phyloP scores from a whole-genome alignment of 2,329 filamentous ascomycete genomes.

The Hyphodiscus sp. region DNA sequence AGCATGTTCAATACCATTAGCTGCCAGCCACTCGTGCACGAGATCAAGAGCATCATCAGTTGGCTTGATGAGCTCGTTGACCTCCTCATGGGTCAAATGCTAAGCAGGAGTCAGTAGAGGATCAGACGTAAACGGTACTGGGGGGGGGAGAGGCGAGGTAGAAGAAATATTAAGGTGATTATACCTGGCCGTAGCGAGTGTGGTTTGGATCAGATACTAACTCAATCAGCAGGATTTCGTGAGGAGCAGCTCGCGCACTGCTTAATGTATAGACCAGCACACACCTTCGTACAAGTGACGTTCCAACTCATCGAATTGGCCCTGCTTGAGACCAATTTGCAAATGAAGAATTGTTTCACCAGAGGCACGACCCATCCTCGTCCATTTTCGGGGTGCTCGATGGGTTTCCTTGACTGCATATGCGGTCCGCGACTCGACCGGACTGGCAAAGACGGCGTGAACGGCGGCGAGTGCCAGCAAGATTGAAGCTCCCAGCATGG shows the following conservation, averaged over 20 bases:
- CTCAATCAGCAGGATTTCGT: not conserved
- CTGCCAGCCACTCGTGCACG: conserved; percentile 49
- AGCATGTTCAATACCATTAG: conserved; percentile 42
- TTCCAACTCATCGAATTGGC: conserved; percentile 48
- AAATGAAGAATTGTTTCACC: conserved; percentile 44
- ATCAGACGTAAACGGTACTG: no score
- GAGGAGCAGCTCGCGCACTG: not conserved
- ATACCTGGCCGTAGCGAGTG: conserved; percentile 40
- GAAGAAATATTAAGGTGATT: no score
- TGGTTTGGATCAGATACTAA: conserved; percentile 47
- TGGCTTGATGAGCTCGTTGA: conserved; percentile 48
- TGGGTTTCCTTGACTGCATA: conserved; percentile 52
- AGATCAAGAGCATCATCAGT: conserved; percentile 43
- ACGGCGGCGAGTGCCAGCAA: no score
- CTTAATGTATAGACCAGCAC: not conserved
- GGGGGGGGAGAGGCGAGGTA: no score
- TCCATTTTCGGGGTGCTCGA: conserved; percentile 45
- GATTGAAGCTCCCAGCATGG: no score
- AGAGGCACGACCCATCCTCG: conserved; percentile 39
- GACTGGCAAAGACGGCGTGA: no score
- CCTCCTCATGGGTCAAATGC: conserved; percentile 44
- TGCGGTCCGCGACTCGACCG: conserved; percentile 2
- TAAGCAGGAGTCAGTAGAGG: conserved; percentile 13
- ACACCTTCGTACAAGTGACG: conserved; percentile 46
- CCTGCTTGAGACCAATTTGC: conserved; percentile 53